A percentile compares a stretch with the other conserved stretches of the same genome.
Evolutionary conservation across 1,139 yeast genomes (phyloP).

Genomic region (Debaryomycetaceae sp.): DNA sequence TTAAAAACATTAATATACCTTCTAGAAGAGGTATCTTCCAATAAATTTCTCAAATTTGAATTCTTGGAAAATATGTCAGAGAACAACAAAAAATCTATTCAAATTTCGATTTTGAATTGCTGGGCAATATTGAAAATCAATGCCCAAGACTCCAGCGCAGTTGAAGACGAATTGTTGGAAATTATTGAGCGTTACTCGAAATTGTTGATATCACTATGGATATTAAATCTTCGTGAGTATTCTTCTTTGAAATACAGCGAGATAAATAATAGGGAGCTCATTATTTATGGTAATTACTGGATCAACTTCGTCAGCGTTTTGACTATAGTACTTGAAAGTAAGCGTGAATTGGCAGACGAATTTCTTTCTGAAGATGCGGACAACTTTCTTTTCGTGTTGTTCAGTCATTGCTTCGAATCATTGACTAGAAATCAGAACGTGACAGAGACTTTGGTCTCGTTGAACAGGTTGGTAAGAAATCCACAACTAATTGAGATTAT

Average conservation of each 20-base stretch:
- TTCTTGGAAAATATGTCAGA: constrained; percentile 45
- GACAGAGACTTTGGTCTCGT: constrained; percentile 47
- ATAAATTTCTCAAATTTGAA: constrained; percentile 40
- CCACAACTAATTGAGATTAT: constrained; percentile 57
- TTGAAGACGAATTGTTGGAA: constrained; percentile 31
- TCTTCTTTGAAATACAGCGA: constrained; percentile 62
- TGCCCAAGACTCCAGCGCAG: constrained; percentile 30
- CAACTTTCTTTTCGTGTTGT: constrained; percentile 75
- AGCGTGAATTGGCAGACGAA: constrained; percentile 39
- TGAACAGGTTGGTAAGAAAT: constrained; percentile 57
- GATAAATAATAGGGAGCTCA: constrained; percentile 47
- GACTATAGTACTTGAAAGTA: constrained; percentile 58
- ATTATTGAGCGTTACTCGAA: constrained; percentile 60
- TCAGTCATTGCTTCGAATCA: constrained; percentile 81
- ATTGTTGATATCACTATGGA: constrained; percentile 74
- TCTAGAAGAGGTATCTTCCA: constrained; percentile 57
- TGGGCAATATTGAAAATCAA: constrained; percentile 82
- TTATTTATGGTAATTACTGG: constrained; percentile 69
- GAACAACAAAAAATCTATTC: constrained; percentile 60
- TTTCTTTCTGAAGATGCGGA: constrained; percentile 60
- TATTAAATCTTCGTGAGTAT: constrained; percentile 68
- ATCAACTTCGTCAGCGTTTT: constrained; percentile 74
- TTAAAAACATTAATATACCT: constrained; percentile 64
- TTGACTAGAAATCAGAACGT: constrained; percentile 47
- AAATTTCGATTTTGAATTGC: constrained; percentile 70